Evolutionary conservation across 2,329 filamentous ascomycete genomes (phyloP).

Genomic region (Aspergillus pseudoglaucus): DNA sequence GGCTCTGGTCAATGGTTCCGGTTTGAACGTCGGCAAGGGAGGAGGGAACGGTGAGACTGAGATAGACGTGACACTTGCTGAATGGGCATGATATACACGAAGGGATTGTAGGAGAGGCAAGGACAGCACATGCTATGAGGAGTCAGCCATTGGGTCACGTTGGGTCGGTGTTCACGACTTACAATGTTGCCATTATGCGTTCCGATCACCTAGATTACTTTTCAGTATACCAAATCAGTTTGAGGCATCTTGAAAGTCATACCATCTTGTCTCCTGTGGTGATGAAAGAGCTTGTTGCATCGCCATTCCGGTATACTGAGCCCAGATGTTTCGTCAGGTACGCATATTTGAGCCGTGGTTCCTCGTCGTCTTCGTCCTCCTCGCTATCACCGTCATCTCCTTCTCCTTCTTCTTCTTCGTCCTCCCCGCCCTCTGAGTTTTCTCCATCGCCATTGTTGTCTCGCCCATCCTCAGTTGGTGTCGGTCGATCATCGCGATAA

Average conservation of each 20-base stretch:
- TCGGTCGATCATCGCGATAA: slow-evolving; percentile 5
- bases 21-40: slow-evolving; percentile 42
- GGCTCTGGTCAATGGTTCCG: slow-evolving; percentile 31
- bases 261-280: slow-evolving; percentile 97
- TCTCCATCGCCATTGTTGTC: slow-evolving; percentile 11
- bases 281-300: slow-evolving; percentile 85
- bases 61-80: slow-evolving; percentile 80
- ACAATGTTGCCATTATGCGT: slow-evolving; percentile 97
- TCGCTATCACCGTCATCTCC: slow-evolving; percentile 62
- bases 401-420: slow-evolving; percentile 29
- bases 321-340: slow-evolving; percentile 74
- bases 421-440: slow-evolving; percentile 16
- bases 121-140: slow-evolving; percentile 69
- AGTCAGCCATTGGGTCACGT: slow-evolving; percentile 9
- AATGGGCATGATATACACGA: slow-evolving; percentile 85
- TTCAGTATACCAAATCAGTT: slow-evolving; percentile 24
- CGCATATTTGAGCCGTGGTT: slow-evolving; percentile 89
- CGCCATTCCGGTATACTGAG: slow-evolving; percentile 83
- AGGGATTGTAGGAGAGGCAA: slow-evolving; percentile 74
- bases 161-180: slow-evolving; percentile 33
- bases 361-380: slow-evolving; percentile 81
- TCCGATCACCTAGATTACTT: slow-evolving; percentile 63
- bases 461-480: slow-evolving; percentile 1
- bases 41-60: slow-evolving; percentile 84
- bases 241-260: slow-evolving; percentile 22